Conservation (phyloP, 805 yeast species). For the Peterozyma toletana region DNA sequence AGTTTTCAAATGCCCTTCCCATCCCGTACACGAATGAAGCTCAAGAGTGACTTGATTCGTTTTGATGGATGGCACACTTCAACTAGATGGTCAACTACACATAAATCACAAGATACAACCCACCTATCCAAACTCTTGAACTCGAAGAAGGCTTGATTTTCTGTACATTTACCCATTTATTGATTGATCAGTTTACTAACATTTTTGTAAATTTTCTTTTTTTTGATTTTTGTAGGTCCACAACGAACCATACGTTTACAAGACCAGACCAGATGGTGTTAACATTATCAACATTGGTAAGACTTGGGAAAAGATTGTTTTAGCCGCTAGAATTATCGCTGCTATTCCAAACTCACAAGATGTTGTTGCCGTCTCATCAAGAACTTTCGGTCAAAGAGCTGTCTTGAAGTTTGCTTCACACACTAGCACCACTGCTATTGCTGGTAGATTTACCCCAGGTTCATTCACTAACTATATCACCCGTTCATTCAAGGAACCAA, state of each 20-base stretch:
- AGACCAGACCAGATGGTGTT: slow-evolving; percentile 99
- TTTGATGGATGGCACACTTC: too few relatives aligned
- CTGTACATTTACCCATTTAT: too few relatives aligned
- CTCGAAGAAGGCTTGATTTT: too few relatives aligned
- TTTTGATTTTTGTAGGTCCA: slow-evolving; percentile 54
- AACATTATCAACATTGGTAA: slow-evolving; percentile 96
- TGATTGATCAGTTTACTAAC: slow-evolving; percentile 1
- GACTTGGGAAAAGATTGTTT: slow-evolving; percentile 99
- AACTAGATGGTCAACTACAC: too few relatives aligned
- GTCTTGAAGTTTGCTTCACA: slow-evolving; percentile 98
- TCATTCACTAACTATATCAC: slow-evolving; percentile 99
- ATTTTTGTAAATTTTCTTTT: slow-evolving; percentile 10
- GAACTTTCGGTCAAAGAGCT: slow-evolving; percentile 99
- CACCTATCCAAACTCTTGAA: too few relatives aligned
- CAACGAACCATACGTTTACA: slow-evolving; percentile 94
- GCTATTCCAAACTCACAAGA: slow-evolving; percentile 98
- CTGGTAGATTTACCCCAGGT: slow-evolving; percentile 99
- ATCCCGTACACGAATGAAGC: too few relatives aligned
- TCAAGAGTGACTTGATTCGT: too few relatives aligned
- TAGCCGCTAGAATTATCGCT: slow-evolving; percentile 99
- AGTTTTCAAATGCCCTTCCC: too few relatives aligned
- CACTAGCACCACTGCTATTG: slow-evolving; percentile 99
- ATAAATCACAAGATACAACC: too few relatives aligned
- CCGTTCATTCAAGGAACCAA: slow-evolving; percentile 99
- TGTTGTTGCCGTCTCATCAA: slow-evolving; percentile 97